Evolutionary conservation across 2,329 filamentous ascomycete species (phyloP).

Genomic region (Neonectria punicea): DNA sequence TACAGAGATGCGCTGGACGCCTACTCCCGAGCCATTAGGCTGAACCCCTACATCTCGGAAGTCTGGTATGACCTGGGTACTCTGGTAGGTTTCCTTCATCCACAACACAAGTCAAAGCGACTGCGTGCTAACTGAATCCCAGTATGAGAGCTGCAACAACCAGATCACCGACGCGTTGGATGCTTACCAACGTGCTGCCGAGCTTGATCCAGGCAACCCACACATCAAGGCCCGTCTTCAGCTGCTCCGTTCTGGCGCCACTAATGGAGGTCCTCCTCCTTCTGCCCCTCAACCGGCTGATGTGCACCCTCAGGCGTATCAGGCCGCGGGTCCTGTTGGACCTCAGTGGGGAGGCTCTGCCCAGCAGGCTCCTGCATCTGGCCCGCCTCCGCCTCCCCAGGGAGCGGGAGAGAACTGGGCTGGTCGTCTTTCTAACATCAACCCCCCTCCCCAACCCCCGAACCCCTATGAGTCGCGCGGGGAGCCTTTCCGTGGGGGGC

Average conservation of each 20-base stretch:
- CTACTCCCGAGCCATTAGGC: conserved; percentile 93
- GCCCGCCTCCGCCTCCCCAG: conserved; percentile 72
- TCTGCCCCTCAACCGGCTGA: conserved; percentile 92
- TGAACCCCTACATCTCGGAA: conserved; percentile 98
- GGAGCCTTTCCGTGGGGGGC: conserved; percentile 75
- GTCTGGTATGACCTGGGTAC: conserved; percentile 99
- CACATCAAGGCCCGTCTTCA: conserved; percentile 97
- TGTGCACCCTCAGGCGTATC: conserved; percentile 94
- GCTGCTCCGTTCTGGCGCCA: conserved; percentile 83
- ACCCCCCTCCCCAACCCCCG: conserved; percentile 76
- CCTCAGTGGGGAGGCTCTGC: conserved; percentile 90
- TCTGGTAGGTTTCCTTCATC: conserved; percentile 69
- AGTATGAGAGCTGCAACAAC: conserved; percentile 99
- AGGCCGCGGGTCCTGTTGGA: conserved; percentile 82
- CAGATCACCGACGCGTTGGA: conserved; percentile 96
- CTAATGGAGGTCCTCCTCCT: conserved; percentile 76
- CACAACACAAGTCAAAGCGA: not conserved
- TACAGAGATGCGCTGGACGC: conserved; percentile 98
- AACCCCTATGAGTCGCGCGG: conserved; percentile 82
- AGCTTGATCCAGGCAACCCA: conserved; percentile 90
- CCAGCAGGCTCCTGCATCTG: conserved; percentile 60
- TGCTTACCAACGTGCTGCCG: conserved; percentile 92
- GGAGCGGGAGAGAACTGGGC: conserved; percentile 66
- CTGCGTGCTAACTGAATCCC: conserved; percentile 44
- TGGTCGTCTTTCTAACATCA: conserved; percentile 81